phyloP scores from a whole-genome alignment of 495 filamentous ascomycete species.

The Jackrogersella multiformis region DNA sequence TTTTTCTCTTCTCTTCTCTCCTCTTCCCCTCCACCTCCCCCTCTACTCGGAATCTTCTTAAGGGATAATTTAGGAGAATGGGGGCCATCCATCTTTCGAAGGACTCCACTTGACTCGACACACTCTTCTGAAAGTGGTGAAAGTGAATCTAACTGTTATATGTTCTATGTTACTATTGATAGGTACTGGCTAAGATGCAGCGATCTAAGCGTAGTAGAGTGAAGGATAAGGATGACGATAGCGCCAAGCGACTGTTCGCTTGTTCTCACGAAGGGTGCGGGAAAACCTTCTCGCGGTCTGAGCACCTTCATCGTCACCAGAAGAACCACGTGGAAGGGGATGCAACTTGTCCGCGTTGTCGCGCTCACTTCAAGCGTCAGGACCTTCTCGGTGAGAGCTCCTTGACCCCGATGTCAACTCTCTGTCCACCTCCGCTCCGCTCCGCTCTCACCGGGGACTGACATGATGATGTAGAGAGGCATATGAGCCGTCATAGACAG shows the following conservation, averaged over 20 bases:
- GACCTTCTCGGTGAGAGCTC: slow-evolving; percentile 61
- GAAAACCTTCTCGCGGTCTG: slow-evolving; percentile 66
- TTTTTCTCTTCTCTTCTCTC: background rate
- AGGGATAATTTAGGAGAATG: slow-evolving; percentile 29
- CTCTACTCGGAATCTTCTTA: background rate
- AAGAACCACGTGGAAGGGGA: slow-evolving; percentile 66
- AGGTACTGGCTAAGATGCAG: slow-evolving; percentile 29
- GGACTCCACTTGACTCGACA: slow-evolving; percentile 29
- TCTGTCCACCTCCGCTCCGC: slow-evolving; percentile 4
- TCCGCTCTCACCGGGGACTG: slow-evolving; percentile 10
- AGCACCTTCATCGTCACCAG: slow-evolving; percentile 67
- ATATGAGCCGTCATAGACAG: slow-evolving; percentile 67
- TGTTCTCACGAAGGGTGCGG: slow-evolving; percentile 55
- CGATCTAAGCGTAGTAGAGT: slow-evolving; percentile 36
- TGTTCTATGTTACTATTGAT: background rate
- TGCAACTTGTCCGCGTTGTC: slow-evolving; percentile 64
- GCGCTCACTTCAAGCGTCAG: slow-evolving; percentile 65
- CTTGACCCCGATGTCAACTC: slow-evolving; percentile 17
- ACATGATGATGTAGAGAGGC: slow-evolving; percentile 58
- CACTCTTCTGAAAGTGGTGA: slow-evolving; percentile 39
- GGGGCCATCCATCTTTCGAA: slow-evolving; percentile 22
- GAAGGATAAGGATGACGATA: slow-evolving; percentile 19
- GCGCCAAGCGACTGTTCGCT: slow-evolving; percentile 14
- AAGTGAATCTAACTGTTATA: slow-evolving; percentile 9
- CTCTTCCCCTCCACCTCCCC: slow-evolving; percentile 1